phyloP scores from a whole-genome alignment of 225 moss, liverwort and hornwort genomes.

The Takakia lepidozioides region DNA sequence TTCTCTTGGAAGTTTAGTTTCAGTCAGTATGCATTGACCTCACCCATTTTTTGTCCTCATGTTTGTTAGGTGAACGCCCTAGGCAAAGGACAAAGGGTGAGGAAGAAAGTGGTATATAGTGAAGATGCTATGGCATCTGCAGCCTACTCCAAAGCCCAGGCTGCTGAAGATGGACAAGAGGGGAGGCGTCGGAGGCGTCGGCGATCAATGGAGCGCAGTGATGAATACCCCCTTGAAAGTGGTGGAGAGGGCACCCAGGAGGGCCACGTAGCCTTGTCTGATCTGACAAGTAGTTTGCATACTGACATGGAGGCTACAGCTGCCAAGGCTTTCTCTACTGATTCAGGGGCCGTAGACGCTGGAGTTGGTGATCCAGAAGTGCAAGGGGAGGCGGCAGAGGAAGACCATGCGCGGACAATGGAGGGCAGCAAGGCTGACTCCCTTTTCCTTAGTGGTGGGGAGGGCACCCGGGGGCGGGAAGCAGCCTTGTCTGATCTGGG shows the following conservation, averaged over 20 bases:
- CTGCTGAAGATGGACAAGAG: constrained; percentile 22
- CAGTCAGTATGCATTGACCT: too few relatives aligned
- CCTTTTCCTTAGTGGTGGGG: too few relatives aligned
- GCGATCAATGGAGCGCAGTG: constrained; percentile 20
- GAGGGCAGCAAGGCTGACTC: too few relatives aligned
- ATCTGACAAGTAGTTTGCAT: constrained; percentile 9
- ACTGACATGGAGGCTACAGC: not conserved
- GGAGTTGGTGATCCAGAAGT: constrained; percentile 6
- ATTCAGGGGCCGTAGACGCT: not conserved
- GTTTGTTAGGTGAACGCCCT: constrained; percentile 25
- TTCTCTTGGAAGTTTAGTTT: too few relatives aligned
- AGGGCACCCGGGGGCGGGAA: too few relatives aligned
- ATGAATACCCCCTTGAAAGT: constrained; percentile 27
- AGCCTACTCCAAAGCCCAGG: constrained; percentile 19
- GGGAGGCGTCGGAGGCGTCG: constrained; percentile 28
- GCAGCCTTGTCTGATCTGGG: too few relatives aligned
- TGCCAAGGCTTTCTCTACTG: not conserved
- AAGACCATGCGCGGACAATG: too few relatives aligned
- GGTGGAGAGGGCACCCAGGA: constrained; percentile 3
- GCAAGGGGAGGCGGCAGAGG: too few relatives aligned
- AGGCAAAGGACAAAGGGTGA: constrained; percentile 47
- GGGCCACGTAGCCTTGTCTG: not conserved
- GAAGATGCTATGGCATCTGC: constrained; percentile 55
- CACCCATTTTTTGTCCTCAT: too few relatives aligned
- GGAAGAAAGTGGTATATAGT: constrained; percentile 36